Conservation (phyloP, 257 asterid genomes). For the Plantago elongata region DNA sequence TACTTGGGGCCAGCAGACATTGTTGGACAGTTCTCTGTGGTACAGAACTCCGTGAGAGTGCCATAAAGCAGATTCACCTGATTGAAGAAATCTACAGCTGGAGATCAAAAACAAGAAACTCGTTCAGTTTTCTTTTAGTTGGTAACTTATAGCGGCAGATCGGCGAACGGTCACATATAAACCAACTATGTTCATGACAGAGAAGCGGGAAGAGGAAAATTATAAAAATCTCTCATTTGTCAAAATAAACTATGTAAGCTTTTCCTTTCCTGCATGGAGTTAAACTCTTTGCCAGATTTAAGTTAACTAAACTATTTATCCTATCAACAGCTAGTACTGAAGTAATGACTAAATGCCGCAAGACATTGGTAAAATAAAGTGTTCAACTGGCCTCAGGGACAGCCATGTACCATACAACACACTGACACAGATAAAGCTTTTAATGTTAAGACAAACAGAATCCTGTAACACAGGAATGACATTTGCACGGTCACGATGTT, state of each 20-base stretch:
- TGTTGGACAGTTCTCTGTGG: slow-evolving; percentile 85
- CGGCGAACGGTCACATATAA: not conserved
- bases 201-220: not conserved
- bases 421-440: too few relatives aligned
- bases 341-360: too few relatives aligned
- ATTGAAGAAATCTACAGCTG: slow-evolving; percentile 96
- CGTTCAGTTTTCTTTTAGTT: slow-evolving; percentile 27
- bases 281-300: too few relatives aligned
- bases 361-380: too few relatives aligned
- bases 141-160: slow-evolving; percentile 13
- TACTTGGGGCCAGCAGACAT: slow-evolving; percentile 99
- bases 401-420: too few relatives aligned
- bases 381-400: too few relatives aligned
- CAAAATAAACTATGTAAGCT: too few relatives aligned
- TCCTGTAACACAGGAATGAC: not conserved
- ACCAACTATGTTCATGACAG: not conserved
- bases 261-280: too few relatives aligned
- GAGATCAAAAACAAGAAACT: slow-evolving; percentile 29
- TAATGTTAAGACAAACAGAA: not conserved
- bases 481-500: not conserved
- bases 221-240: too few relatives aligned
- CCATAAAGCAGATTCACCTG: slow-evolving; percentile 94
- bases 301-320: too few relatives aligned
- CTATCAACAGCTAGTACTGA: too few relatives aligned
- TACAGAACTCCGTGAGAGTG: slow-evolving; percentile 92